Evolutionary conservation across 768 basidiomycete species (phyloP), one percentile per base, ranked within the genome.

Genomic region (Hericium coralloides): DNA sequence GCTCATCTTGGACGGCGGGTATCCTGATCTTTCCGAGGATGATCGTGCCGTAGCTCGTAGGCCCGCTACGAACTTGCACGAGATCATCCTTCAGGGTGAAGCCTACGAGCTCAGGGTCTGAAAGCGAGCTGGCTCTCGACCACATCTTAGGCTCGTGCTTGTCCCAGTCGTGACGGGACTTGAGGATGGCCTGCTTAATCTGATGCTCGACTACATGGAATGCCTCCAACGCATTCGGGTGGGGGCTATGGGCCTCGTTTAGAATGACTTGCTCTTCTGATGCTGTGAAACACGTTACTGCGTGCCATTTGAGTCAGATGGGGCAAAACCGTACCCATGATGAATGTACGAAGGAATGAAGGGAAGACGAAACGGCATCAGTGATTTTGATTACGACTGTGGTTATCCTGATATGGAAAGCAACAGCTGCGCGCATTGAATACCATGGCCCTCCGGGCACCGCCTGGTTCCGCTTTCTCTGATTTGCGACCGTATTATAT

Each of bases 21-120:
- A 90, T 75, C 63, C 78, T 79, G 67, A 90, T 79, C 76, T 91
- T 89, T 25, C 89, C 88, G 12, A 92, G 67, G 58, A 92, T 79
- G 56, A 90, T 80, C 10, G 77, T 80, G 15, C 89, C 89, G 67
- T 90, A 82, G 57, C 82, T 76, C 37, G 83, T 83, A 38, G 69
- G 59, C 4, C 77, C 85, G 63, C 79, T 83, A 55, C 85, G 74
- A 31, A 76, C 67, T 60, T 70, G 62, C 14, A 77, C 72, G 48
- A 79, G 71, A 60, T 77, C 76, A 5, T 70, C 45, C 62, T 73
- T 65, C 49, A 84, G 72, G 38, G 68, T 73, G 64, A 88, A 87
- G 53, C 63, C 59, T 12, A 75, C 72, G 56, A 90, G 72, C 23
- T 82, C 70, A 0, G 69, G 50, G 64, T 91, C 80, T 38, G 76